These are phyloP conservation scores for Colletotrichum navitas DNA, from an alignment of 2,329 filamentous ascomycete genomes.

Conservation along the genomic window DNA sequence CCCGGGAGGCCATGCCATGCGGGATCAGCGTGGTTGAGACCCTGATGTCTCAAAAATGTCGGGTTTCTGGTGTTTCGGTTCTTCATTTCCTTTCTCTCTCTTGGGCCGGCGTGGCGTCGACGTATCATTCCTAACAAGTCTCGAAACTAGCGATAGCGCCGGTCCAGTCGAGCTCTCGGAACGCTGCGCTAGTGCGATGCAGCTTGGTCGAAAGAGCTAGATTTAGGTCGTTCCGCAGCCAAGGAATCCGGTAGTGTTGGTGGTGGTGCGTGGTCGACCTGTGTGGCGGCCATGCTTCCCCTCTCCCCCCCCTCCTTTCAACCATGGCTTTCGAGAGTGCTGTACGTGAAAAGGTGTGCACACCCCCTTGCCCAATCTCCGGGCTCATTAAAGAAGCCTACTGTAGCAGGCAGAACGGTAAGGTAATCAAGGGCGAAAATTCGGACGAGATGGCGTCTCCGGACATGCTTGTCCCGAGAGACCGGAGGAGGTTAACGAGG, in stretches of 20 bases:
- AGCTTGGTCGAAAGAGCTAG: conserved; percentile 4
- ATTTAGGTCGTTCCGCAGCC: neutral
- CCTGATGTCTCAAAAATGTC: neutral
- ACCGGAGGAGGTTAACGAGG: neutral
- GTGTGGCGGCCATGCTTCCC: neutral
- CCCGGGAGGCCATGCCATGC: neutral
- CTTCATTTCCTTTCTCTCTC: neutral
- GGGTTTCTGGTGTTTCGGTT: neutral
- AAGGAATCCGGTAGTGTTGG: neutral
- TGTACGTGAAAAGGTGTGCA: neutral
- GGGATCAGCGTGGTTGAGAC: conserved; percentile 1
- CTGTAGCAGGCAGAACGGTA: neutral
- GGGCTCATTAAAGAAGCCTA: neutral
- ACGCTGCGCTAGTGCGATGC: conserved; percentile 29
- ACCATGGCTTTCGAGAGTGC: neutral
- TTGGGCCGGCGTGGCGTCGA: neutral
- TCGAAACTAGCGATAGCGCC: neutral
- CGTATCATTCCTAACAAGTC: neutral
- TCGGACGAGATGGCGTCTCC: conserved; percentile 7
- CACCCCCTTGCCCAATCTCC: neutral
- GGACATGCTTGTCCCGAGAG: conserved; percentile 2
- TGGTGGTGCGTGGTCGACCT: neutral
- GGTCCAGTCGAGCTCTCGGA: conserved; percentile 11
- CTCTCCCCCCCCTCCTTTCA: neutral
- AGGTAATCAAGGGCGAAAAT: neutral